Base-by-base conservation (phyloP, 139 green algal species). In the Dunaliella sp. region DNA sequence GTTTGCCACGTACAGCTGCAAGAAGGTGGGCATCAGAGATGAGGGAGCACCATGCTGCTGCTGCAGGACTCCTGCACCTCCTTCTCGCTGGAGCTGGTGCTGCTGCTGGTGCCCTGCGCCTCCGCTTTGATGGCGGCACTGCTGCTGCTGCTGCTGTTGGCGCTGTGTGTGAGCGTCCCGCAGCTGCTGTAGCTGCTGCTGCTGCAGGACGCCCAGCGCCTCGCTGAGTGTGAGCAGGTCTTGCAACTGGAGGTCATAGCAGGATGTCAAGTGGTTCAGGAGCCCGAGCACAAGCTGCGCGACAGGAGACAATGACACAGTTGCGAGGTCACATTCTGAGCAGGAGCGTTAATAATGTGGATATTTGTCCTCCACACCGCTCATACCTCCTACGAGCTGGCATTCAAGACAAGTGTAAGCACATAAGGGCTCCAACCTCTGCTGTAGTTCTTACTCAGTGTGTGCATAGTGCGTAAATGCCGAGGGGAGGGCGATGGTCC, bases 181-280 rank as follows among this genome's bases (percentile, higher is more conserved):
- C 48, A 16, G 7, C 48, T 65, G n/a, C n/a, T n/a, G n/a, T n/a
- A n/a, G n/a, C 1, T 37, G 34, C 36, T 24, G 84, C 48, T 84
- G 57, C 1, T 81, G 38, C 26, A 25, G 22, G 25, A 38, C 37
- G 0, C 58, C 30, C 79, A 88, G 85, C 72, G 80, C 85, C 36
- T 81, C 76, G 26, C 83, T 12, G 2, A 38, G 48, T 58, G 78
- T 76, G 22, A 88, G 80, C 35, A 88, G 37, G 72, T 85, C 79
- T 1, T 72, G 35, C 79, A 85, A 31, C 0, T 81, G 37, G 2
- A 38, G 85, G 0, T 72, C 85, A 0, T 37, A 65, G 48, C 48
- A 65, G 16, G 48, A 65, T 7, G 48, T 16, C 48, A 65, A 16
- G 48, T 65, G 48, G 48, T 33, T 22, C 78, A 75, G 21, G 58